These are phyloP conservation scores for Triticum timopheevii DNA, from an alignment of 176 grass and related monocot genomes.

Conservation along the genomic window DNA sequence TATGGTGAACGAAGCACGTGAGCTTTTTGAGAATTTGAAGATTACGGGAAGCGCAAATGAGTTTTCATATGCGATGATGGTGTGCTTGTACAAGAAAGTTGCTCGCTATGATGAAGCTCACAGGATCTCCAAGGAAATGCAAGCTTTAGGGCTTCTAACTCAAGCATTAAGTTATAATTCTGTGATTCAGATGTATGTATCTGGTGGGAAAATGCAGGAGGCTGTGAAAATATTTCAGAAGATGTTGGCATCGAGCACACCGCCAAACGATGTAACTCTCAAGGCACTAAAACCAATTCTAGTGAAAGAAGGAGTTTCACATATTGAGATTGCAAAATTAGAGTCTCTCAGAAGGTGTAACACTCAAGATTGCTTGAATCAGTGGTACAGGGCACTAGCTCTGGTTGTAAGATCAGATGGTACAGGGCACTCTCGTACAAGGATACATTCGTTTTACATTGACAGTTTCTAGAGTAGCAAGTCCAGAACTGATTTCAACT, in stretches of 20 bases:
- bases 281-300: conserved; percentile 65
- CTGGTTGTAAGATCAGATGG: conserved; percentile 42
- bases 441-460: conserved; percentile 4
- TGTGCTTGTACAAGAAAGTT: conserved; percentile 77
- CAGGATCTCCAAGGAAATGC: conserved; percentile 79
- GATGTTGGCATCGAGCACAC: conserved; percentile 63
- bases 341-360: conserved; percentile 57
- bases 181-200: conserved; percentile 59
- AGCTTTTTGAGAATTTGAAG: conserved; percentile 79
- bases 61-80: conserved; percentile 78
- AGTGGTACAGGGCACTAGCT: conserved; percentile 56
- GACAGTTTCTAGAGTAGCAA: neutral
- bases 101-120: conserved; percentile 58
- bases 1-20: conserved; percentile 78
- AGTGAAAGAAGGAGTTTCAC: conserved; percentile 51
- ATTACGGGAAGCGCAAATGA: conserved; percentile 61
- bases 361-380: conserved; percentile 44
- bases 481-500: conserved; percentile 29
- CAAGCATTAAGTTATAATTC: conserved; percentile 67
- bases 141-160: conserved; percentile 62
- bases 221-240: conserved; percentile 67
- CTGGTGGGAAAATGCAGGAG: conserved; percentile 48
- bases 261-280: conserved; percentile 81
- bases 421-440: conserved; percentile 20
- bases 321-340: conserved; percentile 47